Base-by-base conservation (phyloP, 1,284 basidiomycete genomes). In the Xerocomus cyaneibrunnescens region DNA sequence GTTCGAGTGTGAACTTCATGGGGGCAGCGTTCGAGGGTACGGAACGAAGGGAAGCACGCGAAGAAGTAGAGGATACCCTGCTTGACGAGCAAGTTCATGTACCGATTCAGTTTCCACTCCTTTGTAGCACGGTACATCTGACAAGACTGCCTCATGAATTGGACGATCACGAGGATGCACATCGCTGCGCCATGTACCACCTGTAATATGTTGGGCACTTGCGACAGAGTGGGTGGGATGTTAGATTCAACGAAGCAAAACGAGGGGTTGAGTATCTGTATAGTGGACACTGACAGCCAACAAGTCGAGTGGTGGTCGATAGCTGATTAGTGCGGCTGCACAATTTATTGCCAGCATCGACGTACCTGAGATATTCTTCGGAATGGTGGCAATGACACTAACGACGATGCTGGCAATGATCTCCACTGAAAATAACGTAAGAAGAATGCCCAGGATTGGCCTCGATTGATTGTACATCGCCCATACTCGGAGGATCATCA, bases 401-500 rank as follows among this genome's bases (percentile, higher is more conserved):
- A 5, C 5, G 14, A 19, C 0, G 17, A 48, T n/a, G 19, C 21
- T 19, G 9, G 10, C 19, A 2, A 30, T 28, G n/a, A 34, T 23
- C 21, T 44, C 50, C 10, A 35, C 5, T 1, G 5, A 45, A 30
- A 45, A 48, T 3, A 27, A 5, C 1, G 14, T 3, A n/a, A 52
- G 51, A 40, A 52, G 50, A n/a, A 2, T 3, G 10, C 16, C 8
- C 12, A 54, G 17, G 16, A 52, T 27, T 4, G 21, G 12, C 37
- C 12, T 51, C 9, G 49, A 50, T 17, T 47, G 49, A 17, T 7
- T 21, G 7, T 50, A 50, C 30, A 50, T 50, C n/a, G 49, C 47
- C 48, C 48, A 50, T 5, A 41, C 12, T 8, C 48, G 49, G 13
- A 50, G 47, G 14, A 50, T 39, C 48, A 39, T 50, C 30, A 50